A percentile compares a stretch with the other conserved stretches of the same genome.
Evolutionary conservation across 2,329 filamentous ascomycete genomes (phyloP).

Genomic region (Ophiosphaerella herpotricha): DNA sequence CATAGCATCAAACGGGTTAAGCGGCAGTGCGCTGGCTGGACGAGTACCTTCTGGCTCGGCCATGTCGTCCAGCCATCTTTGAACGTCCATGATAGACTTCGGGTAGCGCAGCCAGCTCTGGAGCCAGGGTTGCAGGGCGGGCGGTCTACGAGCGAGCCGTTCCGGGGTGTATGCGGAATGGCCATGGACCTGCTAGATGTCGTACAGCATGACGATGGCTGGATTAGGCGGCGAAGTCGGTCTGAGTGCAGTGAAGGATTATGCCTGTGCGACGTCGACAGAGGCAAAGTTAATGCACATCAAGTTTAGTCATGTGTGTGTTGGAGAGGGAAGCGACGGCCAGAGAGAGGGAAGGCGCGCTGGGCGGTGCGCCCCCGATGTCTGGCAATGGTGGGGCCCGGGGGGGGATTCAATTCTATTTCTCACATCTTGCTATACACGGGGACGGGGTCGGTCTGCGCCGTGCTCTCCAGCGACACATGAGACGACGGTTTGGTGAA

Average conservation of each 20-base stretch:
- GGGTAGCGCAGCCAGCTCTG: neutral
- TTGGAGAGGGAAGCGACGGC: neutral
- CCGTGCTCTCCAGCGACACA: neutral
- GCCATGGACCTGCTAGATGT: constrained; percentile 14
- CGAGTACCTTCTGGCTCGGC: constrained; percentile 39
- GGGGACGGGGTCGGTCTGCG: constrained; percentile 1
- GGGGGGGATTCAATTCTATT: neutral
- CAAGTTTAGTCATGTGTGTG: neutral
- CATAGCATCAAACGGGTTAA: constrained; percentile 24
- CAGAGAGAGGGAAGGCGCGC: constrained; percentile 7
- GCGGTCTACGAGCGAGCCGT: constrained; percentile 28
- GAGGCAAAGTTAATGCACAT: neutral
- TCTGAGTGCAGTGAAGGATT: constrained; percentile 17
- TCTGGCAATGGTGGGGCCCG: too few species aligned
- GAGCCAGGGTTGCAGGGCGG: constrained; percentile 2
- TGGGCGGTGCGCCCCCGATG: neutral
- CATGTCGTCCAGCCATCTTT: constrained; percentile 51
- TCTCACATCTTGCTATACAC: neutral
- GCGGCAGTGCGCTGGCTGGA: constrained; percentile 23
- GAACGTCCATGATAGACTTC: constrained; percentile 48
- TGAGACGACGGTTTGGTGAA: neutral
- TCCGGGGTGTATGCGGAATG: constrained; percentile 12
- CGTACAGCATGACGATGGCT: constrained; percentile 32
- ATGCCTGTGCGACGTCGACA: constrained; percentile 29
- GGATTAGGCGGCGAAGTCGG: constrained; percentile 19